These are phyloP conservation scores for Boletus rubropictus DNA, from an alignment of 768 basidiomycete species.

Conservation along the genomic window DNA sequence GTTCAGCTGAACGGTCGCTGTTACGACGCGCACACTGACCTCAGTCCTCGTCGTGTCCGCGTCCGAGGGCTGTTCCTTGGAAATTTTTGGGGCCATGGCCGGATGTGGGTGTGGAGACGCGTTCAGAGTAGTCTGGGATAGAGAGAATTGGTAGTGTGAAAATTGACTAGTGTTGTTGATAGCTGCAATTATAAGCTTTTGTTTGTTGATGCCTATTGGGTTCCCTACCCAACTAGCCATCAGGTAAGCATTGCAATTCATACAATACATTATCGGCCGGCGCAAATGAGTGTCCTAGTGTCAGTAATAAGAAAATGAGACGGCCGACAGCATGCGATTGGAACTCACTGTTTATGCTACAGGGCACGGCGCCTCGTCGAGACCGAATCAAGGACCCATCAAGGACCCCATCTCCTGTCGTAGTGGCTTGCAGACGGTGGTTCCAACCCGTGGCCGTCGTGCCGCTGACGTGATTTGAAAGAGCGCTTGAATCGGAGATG, in stretches of 20 bases:
- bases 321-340: neutral
- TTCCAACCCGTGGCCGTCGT: constrained; percentile 21
- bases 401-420: too few relatives aligned
- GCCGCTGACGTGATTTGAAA: constrained; percentile 21
- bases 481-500: constrained; percentile 27
- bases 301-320: constrained; percentile 3
- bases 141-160: constrained; percentile 36
- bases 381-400: constrained; percentile 2
- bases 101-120: constrained; percentile 18
- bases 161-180: constrained; percentile 36
- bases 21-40: constrained; percentile 21
- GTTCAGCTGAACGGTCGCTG: constrained; percentile 15
- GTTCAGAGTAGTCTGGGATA: constrained; percentile 20
- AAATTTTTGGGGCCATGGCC: constrained; percentile 23
- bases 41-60: constrained; percentile 26
- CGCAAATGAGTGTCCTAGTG: constrained; percentile 6
- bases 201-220: constrained; percentile 37
- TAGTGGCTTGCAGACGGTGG: constrained; percentile 18
- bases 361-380: neutral
- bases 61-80: constrained; percentile 25
- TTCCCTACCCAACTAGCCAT: constrained; percentile 32
- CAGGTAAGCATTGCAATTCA: constrained; percentile 28
- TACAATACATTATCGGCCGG: constrained; percentile 14
- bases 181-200: constrained; percentile 36
- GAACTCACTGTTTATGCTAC: neutral